Evolutionary conservation across 768 basidiomycete genomes (phyloP).

Genomic region (Phylloporus scabripes): DNA sequence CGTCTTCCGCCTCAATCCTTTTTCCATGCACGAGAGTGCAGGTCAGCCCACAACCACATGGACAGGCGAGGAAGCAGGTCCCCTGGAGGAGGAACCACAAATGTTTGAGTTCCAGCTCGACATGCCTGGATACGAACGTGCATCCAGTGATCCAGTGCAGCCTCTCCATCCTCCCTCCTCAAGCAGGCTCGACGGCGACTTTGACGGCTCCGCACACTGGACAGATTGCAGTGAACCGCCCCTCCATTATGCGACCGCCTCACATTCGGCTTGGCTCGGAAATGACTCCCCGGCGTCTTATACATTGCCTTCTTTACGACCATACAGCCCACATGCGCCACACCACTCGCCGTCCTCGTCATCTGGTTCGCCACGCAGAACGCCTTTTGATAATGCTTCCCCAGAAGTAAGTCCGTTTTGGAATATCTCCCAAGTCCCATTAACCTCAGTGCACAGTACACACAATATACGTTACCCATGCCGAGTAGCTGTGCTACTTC

Average conservation of each 20-base stretch:
- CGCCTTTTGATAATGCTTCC: constrained; percentile 18
- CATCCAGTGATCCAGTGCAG: constrained; percentile 14
- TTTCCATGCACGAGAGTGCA: constrained; percentile 55
- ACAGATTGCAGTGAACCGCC: constrained; percentile 17
- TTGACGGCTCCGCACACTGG: constrained; percentile 22
- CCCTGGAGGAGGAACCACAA: constrained; percentile 55
- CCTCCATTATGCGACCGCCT: constrained; percentile 16
- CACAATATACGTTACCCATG: constrained; percentile 22
- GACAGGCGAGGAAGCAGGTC: constrained; percentile 49
- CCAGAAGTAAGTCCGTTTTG: constrained; percentile 22
- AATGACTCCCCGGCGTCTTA: constrained; percentile 26
- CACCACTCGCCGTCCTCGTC: constrained; percentile 28
- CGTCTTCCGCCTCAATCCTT: constrained; percentile 71
- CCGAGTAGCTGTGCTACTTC: constrained; percentile 27
- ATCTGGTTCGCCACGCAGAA: constrained; percentile 23
- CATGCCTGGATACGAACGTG: constrained; percentile 25
- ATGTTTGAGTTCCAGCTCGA: constrained; percentile 64
- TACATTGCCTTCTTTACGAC: constrained; percentile 26
- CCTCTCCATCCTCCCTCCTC: constrained; percentile 8
- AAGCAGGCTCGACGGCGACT: constrained; percentile 9
- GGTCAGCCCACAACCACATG: constrained; percentile 40
- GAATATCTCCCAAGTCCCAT: not conserved
- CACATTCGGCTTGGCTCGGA: constrained; percentile 27
- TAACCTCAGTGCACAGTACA: constrained; percentile 18
- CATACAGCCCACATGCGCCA: constrained; percentile 22